Evolutionary conservation across 345 rosid genomes (phyloP), one percentile per base, ranked within the genome.

Genomic region (Schrenkiella parvula): DNA sequence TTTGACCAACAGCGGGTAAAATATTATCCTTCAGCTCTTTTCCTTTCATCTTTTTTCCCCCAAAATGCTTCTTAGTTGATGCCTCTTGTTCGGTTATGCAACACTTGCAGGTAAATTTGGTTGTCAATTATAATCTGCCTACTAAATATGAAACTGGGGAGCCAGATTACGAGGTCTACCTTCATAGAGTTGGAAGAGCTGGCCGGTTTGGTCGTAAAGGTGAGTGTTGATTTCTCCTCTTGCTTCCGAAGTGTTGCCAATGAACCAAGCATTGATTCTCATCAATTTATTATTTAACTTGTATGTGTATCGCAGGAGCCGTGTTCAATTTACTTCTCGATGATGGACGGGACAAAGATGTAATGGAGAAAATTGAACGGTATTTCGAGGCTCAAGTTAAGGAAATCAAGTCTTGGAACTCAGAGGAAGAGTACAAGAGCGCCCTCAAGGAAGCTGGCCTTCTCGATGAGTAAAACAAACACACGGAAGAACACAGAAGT

Each of bases 121-220:
- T 95, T 3, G 82, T 95, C 12, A 95, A 89, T 58, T 95, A 79
- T 72, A 89, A 91, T 66, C 85, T 91, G 38, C 99, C 99, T 1
- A 78, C 85, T 59, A 95, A 89, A 77, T 55, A 78, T 59, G 82
- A 69, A 26, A 79, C 66, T 2, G 56, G 58, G 15, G 96, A 89
- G 75, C 96, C 99, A 60, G 83, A 95, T 72, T 95, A 58, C 73
- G 99, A 95, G 81, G 93, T 86, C 25, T 91, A 95, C 80, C 84
- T 95, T 80, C 99, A 91, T 76, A 88, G 99, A 74, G 89, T 95
- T 64, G 99, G 99, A 50, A 84, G 99, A 68, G 97, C 97, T 35
- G 99, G 99, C 43, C 90, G 97, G 11, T 95, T 95, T 81, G 97
- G 99, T 43, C 88, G 96, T 70, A 91, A 88, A 80, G 97, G 97